Percentiles rank a stretch among this genome's conserved stretches.
phyloP scores from a whole-genome alignment of 192 early-diverging fungal species.

The Dissophora ornata region DNA sequence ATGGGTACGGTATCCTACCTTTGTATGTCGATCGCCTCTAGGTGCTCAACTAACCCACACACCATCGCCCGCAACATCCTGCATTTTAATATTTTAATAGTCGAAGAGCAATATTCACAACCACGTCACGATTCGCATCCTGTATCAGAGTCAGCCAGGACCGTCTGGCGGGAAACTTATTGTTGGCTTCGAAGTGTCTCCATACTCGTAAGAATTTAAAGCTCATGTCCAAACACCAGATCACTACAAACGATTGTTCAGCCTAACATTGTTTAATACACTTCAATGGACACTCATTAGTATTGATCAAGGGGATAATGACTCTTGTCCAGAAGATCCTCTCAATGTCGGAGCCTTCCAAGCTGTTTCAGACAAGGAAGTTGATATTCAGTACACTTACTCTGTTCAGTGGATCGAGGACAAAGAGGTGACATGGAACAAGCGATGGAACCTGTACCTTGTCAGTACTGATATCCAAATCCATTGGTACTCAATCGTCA shows the following conservation, averaged over 20 bases:
- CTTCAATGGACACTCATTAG: not conserved
- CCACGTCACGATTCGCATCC: constrained; percentile 70
- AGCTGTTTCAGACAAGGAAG: constrained; percentile 42
- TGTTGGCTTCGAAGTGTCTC: constrained; percentile 79
- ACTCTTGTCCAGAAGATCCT: constrained; percentile 40
- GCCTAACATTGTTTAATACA: too few relatives aligned
- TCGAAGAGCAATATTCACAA: constrained; percentile 71
- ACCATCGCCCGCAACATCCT: not conserved
- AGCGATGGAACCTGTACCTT: constrained; percentile 77
- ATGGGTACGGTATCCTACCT: constrained; percentile 20
- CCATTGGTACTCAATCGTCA: constrained; percentile 79
- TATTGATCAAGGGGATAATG: constrained; percentile 28
- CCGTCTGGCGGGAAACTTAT: constrained; percentile 60
- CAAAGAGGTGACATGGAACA: constrained; percentile 59
- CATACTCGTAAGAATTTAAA: constrained; percentile 64
- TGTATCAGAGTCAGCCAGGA: constrained; percentile 59
- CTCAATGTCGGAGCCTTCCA: constrained; percentile 52
- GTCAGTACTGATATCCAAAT: constrained; percentile 59
- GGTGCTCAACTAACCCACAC: too few relatives aligned
- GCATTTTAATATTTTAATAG: constrained; percentile 2
- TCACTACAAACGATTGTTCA: too few relatives aligned
- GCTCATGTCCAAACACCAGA: constrained; percentile 2
- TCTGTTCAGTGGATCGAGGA: constrained; percentile 78
- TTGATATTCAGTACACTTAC: constrained; percentile 71
- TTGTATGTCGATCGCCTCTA: not conserved